These are phyloP conservation scores for Peronosclerospora sorghi DNA, from an alignment of 352 stramenopile species.

Conservation along the genomic window DNA sequence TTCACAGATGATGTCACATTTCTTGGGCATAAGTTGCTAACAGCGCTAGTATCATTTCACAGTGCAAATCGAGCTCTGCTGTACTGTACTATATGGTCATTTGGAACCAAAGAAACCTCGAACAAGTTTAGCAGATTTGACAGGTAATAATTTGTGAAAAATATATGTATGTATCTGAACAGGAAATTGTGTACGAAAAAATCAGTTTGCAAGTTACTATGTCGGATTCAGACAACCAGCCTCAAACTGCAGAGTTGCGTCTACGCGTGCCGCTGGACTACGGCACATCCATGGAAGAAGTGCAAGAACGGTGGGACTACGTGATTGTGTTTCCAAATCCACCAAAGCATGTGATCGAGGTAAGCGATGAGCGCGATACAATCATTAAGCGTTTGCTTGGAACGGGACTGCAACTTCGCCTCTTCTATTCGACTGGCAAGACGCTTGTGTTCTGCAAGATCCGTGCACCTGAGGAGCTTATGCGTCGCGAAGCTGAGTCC, in stretches of 20 bases:
- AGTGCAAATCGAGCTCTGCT: no score
- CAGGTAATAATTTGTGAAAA: no score
- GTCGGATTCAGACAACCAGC: slow-evolving; percentile 22
- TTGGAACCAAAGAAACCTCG: no score
- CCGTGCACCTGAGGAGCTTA: slow-evolving; percentile 56
- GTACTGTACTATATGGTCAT: no score
- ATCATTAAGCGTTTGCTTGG: slow-evolving; percentile 64
- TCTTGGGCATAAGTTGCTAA: no score
- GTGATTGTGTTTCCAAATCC: slow-evolving; percentile 78
- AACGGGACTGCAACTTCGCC: slow-evolving; percentile 51
- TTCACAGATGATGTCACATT: no score
- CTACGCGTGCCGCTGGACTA: slow-evolving; percentile 33
- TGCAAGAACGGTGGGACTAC: slow-evolving; percentile 61
- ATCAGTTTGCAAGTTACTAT: no score
- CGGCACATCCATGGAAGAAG: slow-evolving; percentile 27
- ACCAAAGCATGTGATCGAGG: slow-evolving; percentile 43
- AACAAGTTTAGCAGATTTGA: no score
- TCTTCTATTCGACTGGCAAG: slow-evolving; percentile 60
- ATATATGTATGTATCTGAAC: no score
- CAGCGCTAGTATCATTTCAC: no score
- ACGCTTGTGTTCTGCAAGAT: slow-evolving; percentile 80
- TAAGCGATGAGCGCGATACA: slow-evolving; percentile 54
- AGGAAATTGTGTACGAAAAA: no score
- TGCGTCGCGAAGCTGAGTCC: slow-evolving; percentile 54
- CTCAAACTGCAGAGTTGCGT: slow-evolving; percentile 24